Evolutionary conservation across 176 grass and related monocot species (phyloP).

Genomic region (Ampelocalamus luodianensis): DNA sequence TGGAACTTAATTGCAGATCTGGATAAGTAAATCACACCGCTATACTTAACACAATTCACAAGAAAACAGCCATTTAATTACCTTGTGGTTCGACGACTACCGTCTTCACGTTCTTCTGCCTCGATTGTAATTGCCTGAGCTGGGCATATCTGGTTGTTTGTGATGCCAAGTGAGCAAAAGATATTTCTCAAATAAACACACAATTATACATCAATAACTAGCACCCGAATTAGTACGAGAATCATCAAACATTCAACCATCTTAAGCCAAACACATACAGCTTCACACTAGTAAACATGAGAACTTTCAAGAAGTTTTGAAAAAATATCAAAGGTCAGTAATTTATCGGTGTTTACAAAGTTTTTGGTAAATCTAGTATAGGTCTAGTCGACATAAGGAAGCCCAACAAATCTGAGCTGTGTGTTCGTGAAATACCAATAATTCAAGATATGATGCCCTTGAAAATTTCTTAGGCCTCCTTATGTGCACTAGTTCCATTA

Average conservation of each 20-base stretch:
- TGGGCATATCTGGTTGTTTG: constrained; percentile 78
- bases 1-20: not conserved
- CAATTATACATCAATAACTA: constrained; percentile 24
- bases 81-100: constrained; percentile 96
- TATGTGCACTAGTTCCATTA: not conserved
- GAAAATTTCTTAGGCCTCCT: not conserved
- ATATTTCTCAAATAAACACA: not conserved
- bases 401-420: not conserved
- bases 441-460: not conserved
- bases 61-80: constrained; percentile 23
- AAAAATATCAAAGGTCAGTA: not conserved
- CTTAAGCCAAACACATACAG: not conserved
- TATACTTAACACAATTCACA: not conserved
- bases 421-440: not conserved
- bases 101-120: constrained; percentile 98
- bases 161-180: constrained; percentile 16
- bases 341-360: not conserved
- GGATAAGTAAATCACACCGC: not conserved
- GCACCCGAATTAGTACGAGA: not conserved
- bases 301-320: not conserved
- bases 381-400: not conserved
- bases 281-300: constrained; percentile 6
- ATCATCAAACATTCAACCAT: not conserved
- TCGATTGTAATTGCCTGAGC: constrained; percentile 99
- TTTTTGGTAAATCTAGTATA: not conserved